Evolutionary conservation across 2,329 filamentous ascomycete species (phyloP).

Genomic region (Botrytis cinerea): DNA sequence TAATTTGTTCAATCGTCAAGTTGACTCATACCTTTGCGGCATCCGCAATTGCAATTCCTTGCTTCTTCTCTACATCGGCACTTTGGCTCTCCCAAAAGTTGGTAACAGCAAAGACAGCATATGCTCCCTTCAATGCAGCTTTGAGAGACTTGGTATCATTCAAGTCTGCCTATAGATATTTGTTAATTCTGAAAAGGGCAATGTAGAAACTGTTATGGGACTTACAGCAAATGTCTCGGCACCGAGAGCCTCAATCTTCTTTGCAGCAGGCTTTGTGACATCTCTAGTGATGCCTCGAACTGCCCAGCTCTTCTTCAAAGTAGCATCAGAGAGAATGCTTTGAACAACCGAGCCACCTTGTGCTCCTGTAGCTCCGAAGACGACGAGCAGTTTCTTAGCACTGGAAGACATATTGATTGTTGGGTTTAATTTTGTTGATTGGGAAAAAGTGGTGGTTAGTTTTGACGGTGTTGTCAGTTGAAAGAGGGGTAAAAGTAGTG

Average conservation of each 20-base stretch:
- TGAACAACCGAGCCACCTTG: conserved; percentile 57
- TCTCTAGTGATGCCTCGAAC: conserved; percentile 54
- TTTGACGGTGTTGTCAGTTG: background rate
- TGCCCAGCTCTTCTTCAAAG: conserved; percentile 45
- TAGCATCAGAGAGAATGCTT: conserved; percentile 51
- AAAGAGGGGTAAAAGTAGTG: conserved; percentile 13
- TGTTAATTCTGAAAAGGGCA: background rate
- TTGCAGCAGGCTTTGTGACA: conserved; percentile 45
- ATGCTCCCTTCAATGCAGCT: conserved; percentile 38
- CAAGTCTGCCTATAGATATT: conserved; percentile 43
- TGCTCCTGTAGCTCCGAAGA: conserved; percentile 52
- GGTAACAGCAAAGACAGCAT: conserved; percentile 41
- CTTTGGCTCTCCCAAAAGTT: conserved; percentile 43
- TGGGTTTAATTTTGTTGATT: background rate
- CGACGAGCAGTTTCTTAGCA: conserved; percentile 46
- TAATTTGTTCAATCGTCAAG: background rate
- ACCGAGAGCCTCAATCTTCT: conserved; percentile 46
- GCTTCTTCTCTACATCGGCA: conserved; percentile 47
- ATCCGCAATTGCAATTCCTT: conserved; percentile 52
- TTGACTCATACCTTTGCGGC: conserved; percentile 45
- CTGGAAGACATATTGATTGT: conserved; percentile 32
- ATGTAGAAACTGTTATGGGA: background rate
- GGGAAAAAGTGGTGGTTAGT: background rate
- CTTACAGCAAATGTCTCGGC: conserved; percentile 48
- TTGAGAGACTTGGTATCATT: conserved; percentile 46